These are phyloP conservation scores for Vitis amurensis DNA, from an alignment of 164 flowering plant genomes.

Conservation along the genomic window DNA sequence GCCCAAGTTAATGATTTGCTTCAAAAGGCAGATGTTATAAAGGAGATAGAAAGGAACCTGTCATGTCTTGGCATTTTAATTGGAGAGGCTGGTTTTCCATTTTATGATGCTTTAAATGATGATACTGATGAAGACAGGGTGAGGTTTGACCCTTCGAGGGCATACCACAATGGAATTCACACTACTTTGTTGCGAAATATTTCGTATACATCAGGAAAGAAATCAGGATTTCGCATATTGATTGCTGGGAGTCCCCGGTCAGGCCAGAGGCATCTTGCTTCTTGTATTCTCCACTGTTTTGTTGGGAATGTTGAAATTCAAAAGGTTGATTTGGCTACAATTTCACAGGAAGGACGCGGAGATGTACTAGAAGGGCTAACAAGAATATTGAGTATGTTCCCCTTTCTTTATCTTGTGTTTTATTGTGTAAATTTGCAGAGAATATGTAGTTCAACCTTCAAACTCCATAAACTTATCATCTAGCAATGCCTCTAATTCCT, in stretches of 20 bases:
- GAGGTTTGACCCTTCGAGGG: conserved; percentile 18
- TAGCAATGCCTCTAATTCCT: not conserved
- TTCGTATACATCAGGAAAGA: conserved; percentile 29
- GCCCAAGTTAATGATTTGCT: conserved; percentile 46
- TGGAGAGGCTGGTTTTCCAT: conserved; percentile 26
- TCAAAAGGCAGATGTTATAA: conserved; percentile 49
- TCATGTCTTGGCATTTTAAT: conserved; percentile 39
- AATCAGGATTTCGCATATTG: conserved; percentile 67
- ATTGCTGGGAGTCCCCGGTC: conserved; percentile 76
- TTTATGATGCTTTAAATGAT: conserved; percentile 33
- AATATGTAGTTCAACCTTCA: not conserved
- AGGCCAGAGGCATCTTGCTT: conserved; percentile 89
- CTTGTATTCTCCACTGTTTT: conserved; percentile 84
- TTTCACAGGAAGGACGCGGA: conserved; percentile 88
- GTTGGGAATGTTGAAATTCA: conserved; percentile 68
- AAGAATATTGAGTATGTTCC: conserved; percentile 62
- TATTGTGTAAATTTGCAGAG: not conserved
- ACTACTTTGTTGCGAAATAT: conserved; percentile 27
- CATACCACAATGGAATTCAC: conserved; percentile 17
- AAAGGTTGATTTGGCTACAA: conserved; percentile 85
- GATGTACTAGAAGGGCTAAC: conserved; percentile 75
- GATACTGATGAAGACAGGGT: conserved; percentile 24
- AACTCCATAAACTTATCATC: not conserved
- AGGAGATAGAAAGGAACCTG: conserved; percentile 57
- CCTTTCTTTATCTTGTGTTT: conserved; percentile 1